phyloP scores from a whole-genome alignment of 257 asterid genomes.

The Nicotiana noctiflora region DNA sequence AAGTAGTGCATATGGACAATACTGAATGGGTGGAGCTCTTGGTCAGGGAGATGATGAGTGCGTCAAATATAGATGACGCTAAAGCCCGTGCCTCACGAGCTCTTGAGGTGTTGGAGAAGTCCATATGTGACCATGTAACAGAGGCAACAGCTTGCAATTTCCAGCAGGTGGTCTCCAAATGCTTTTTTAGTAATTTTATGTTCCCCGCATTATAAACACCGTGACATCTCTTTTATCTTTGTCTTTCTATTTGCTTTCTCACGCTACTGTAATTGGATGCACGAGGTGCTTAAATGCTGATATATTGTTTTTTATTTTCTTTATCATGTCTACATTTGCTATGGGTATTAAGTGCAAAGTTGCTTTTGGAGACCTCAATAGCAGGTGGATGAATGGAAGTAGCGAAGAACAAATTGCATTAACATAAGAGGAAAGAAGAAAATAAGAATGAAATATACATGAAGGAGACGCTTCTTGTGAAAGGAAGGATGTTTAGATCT shows the following conservation, averaged over 20 bases:
- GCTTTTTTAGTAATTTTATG: neutral
- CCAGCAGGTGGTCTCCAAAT: conserved; percentile 42
- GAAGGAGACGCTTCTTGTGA: neutral
- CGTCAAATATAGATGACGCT: conserved; percentile 35
- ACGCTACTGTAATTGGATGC: no score
- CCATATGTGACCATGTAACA: conserved; percentile 32
- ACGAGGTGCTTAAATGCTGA: no score
- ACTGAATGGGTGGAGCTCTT: conserved; percentile 43
- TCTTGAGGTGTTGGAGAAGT: conserved; percentile 37
- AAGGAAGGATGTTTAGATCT: neutral
- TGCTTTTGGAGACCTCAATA: conserved; percentile 5
- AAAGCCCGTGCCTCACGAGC: conserved; percentile 39
- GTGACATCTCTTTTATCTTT: neutral
- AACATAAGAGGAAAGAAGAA: neutral
- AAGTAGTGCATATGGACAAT: conserved; percentile 18
- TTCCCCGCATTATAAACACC: neutral
- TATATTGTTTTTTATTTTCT: neutral
- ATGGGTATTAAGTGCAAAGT: neutral
- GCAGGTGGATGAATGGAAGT: neutral
- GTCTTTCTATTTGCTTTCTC: no score
- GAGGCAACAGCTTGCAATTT: conserved; percentile 49
- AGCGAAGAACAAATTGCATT: neutral
- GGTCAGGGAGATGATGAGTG: conserved; percentile 39
- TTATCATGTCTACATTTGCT: neutral
- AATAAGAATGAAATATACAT: neutral